Conservation (phyloP, 345 rosid genomes). For the Durio zibethinus region DNA sequence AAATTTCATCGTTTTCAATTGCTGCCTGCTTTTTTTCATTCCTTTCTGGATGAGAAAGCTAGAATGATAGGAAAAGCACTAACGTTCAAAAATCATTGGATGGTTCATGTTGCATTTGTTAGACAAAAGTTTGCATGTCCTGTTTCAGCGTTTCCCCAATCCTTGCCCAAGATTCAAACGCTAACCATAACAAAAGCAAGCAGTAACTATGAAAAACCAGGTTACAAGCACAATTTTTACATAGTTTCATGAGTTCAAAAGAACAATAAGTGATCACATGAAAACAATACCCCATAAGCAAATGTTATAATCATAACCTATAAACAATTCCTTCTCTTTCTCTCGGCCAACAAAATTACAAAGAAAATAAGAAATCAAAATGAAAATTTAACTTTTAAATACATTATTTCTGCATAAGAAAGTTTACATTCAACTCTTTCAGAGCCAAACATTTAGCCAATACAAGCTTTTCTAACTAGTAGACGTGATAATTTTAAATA, state of each 20-base stretch:
- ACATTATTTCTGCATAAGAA: background rate
- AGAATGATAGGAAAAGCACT: background rate
- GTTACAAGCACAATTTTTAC: background rate
- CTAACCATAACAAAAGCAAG: background rate
- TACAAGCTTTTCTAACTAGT: background rate
- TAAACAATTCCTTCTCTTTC: background rate
- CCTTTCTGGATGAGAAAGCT: background rate
- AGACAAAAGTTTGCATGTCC: background rate
- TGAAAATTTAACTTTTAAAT: background rate
- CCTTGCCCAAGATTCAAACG: background rate
- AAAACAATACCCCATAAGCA: background rate
- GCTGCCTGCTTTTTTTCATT: background rate
- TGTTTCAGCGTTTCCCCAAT: background rate
- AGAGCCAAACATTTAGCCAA: background rate
- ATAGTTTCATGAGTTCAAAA: background rate
- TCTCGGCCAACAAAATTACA: background rate
- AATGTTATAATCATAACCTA: background rate
- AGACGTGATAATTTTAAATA: too few relatives aligned
- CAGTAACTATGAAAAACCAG: background rate
- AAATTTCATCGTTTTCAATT: background rate
- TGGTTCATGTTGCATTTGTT: background rate
- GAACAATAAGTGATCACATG: background rate
- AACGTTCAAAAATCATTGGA: background rate
- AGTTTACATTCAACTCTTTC: background rate
- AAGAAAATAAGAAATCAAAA: background rate